Evolutionary conservation across 2,329 filamentous ascomycete species (phyloP), one percentile per base, ranked within the genome.

Genomic region (Geosmithia flava): DNA sequence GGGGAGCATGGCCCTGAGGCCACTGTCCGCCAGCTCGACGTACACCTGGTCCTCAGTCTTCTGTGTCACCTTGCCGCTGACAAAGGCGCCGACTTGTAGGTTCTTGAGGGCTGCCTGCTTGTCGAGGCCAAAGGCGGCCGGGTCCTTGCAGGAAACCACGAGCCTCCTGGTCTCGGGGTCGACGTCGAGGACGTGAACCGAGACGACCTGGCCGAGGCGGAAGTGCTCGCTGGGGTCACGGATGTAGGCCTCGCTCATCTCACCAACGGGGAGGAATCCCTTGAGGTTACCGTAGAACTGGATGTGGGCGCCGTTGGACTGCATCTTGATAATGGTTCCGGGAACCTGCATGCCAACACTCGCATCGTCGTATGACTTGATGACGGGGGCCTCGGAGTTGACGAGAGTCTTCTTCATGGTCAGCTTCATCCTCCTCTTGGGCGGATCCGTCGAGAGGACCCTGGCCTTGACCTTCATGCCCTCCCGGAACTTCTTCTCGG

Each of bases 181-280:
- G 46, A 96, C 80, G 46, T 83, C 85, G 33, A 95, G 66, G n/a
- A 94, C 81, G 58, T 91, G 87, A 19, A 96, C 86, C 58, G 81
- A 94, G 54, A 98, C 84, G 2, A 95, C 91, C 62, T 98, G 93
- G 1, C 93, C 94, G 42, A 81, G 68, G 37, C 84, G 81, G 70
- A 98, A 98, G 65, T 97, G 90, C 58, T 94, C 82, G 44, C 78
- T 80, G 4, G 93, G 89, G 58, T 96, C 86, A 55, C 85, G 79
- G 58, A 98, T 96, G 60, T 85, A 96, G 11, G 90, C 89, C 62
- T 98, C 93, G 62, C 93, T 97, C 93, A 98, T 98, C 66, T 98
- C 91, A 1, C 87, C 87, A 1, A 95, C 83, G 2, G 93, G 93
- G 48, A 98, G 74, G 69, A 94, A 98, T 8, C 85, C 94, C 54